phyloP scores from a whole-genome alignment of 192 early-diverging fungal genomes.

The Gonapodya prolifera region DNA sequence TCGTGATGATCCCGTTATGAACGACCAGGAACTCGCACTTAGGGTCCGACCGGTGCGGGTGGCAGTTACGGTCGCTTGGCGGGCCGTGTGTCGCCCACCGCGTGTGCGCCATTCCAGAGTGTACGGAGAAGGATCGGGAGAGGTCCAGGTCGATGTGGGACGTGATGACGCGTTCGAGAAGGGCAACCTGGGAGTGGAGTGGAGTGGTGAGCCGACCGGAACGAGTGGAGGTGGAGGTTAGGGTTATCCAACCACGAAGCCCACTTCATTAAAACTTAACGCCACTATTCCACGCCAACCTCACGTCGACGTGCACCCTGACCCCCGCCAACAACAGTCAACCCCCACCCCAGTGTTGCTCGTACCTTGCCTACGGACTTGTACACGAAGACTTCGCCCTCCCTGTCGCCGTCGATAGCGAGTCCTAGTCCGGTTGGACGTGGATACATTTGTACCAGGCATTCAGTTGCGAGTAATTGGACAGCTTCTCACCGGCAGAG shows the following conservation, averaged over 20 bases:
- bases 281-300: too few species aligned
- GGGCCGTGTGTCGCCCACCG: slow-evolving; percentile 99
- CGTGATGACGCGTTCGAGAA: neutral
- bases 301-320: too few species aligned
- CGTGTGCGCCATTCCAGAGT: slow-evolving; percentile 95
- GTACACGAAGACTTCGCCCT: slow-evolving; percentile 58
- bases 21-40: slow-evolving; percentile 83
- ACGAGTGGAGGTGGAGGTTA: too few species aligned
- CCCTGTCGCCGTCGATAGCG: slow-evolving; percentile 79
- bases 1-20: slow-evolving; percentile 99
- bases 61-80: slow-evolving; percentile 85
- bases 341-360: neutral
- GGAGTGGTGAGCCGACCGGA: too few species aligned
- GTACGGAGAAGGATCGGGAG: slow-evolving; percentile 53
- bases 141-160: neutral
- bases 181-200: neutral
- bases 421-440: too few species aligned
- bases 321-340: too few species aligned
- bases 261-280: too few species aligned
- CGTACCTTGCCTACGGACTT: slow-evolving; percentile 45
- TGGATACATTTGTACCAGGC: neutral
- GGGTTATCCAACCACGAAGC: too few species aligned
- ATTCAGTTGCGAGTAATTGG: neutral
- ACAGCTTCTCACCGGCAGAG: slow-evolving; percentile 73
- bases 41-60: slow-evolving; percentile 90